Evolutionary conservation across 1,284 basidiomycete species (phyloP).

Genomic region (Inonotus obliquus): DNA sequence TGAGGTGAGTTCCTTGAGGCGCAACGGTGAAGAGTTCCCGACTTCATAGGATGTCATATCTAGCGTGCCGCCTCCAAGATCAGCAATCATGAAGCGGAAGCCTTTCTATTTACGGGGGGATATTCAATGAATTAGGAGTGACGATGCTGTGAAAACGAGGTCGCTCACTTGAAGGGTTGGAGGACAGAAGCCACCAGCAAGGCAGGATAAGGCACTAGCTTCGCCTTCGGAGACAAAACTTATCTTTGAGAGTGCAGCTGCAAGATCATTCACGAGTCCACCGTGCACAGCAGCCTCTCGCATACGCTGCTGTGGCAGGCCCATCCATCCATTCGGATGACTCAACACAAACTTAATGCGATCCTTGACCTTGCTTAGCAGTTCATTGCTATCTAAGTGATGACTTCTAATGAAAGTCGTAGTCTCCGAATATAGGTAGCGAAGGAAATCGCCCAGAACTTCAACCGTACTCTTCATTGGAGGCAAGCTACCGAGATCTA

Average conservation of each 20-base stretch:
- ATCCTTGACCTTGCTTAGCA: slow-evolving; percentile 60
- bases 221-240: slow-evolving; percentile 76
- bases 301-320: slow-evolving; percentile 72
- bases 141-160: too few species aligned
- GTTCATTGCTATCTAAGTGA: slow-evolving; percentile 56
- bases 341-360: slow-evolving; percentile 66
- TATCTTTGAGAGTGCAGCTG: slow-evolving; percentile 60
- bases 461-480: slow-evolving; percentile 56
- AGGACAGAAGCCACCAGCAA: slow-evolving; percentile 64
- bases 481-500: slow-evolving; percentile 64
- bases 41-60: slow-evolving; percentile 76
- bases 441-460: slow-evolving; percentile 72
- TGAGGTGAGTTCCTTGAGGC: slow-evolving; percentile 74
- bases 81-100: slow-evolving; percentile 70
- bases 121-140: too few species aligned
- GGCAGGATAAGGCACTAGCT: slow-evolving; percentile 72
- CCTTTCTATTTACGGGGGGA: slow-evolving; percentile 40
- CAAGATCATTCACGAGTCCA: slow-evolving; percentile 61
- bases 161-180: slow-evolving; percentile 62
- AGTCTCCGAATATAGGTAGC: slow-evolving; percentile 66
- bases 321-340: slow-evolving; percentile 80
- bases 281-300: slow-evolving; percentile 62
- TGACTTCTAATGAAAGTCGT: slow-evolving; percentile 67
- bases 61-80: slow-evolving; percentile 74
- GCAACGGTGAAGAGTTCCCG: slow-evolving; percentile 59